phyloP scores from a whole-genome alignment of 176 grass and related monocot species.

The Puya raimondii region DNA sequence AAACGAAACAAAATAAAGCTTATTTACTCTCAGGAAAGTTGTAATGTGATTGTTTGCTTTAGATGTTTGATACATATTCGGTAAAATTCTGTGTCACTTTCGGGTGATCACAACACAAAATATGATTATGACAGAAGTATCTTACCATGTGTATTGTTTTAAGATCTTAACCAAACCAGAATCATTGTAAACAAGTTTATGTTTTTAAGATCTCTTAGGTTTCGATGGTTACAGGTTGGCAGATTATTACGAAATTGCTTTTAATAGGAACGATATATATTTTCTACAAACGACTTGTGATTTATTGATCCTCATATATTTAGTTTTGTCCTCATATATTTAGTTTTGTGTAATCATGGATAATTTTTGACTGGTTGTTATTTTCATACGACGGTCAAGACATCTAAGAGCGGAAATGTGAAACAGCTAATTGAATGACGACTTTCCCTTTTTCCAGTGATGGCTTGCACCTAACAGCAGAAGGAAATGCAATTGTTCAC shows the following conservation, averaged over 20 bases:
- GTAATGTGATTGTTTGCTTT: no score
- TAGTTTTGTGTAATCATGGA: not conserved
- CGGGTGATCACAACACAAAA: no score
- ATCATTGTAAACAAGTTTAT: not conserved
- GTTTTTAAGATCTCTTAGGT: not conserved
- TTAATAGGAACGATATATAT: not conserved
- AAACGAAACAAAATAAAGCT: no score
- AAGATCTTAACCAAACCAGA: no score
- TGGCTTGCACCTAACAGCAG: slow-evolving; percentile 63
- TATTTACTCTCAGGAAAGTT: no score
- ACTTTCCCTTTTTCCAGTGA: slow-evolving; percentile 40
- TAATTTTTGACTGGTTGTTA: not conserved
- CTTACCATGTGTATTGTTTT: no score
- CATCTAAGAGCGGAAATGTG: not conserved
- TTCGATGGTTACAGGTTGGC: not conserved
- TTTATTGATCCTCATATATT: not conserved
- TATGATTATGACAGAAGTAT: no score
- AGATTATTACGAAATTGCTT: not conserved
- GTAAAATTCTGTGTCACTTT: no score
- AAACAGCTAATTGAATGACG: not conserved
- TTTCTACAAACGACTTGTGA: not conserved
- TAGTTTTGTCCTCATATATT: not conserved
- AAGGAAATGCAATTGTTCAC: slow-evolving; percentile 67
- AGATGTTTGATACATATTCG: no score
- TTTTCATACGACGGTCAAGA: no score